Conservation (phyloP, 495 filamentous ascomycete species). For the Saxophila tyrrhenica region DNA sequence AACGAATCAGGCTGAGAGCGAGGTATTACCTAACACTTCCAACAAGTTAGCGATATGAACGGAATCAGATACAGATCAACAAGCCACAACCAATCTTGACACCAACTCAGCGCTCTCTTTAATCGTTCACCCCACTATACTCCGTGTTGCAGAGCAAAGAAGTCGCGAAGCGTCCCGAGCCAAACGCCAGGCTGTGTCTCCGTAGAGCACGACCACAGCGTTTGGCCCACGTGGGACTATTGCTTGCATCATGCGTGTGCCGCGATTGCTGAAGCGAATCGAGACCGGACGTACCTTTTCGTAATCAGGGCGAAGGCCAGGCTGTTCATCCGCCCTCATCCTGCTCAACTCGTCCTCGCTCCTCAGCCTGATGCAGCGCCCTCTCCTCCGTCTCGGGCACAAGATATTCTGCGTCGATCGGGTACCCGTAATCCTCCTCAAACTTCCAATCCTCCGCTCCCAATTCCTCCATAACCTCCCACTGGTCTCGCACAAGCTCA, state of each 20-base stretch:
- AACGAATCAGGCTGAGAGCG: too few species aligned
- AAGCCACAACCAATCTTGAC: too few species aligned
- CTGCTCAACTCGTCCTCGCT: neutral
- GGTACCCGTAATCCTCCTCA: conserved; percentile 8
- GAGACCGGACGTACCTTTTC: too few species aligned
- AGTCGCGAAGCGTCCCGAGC: neutral
- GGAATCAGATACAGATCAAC: too few species aligned
- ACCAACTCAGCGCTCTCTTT: neutral
- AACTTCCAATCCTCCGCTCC: conserved; percentile 7
- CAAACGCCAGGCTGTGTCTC: conserved; percentile 31
- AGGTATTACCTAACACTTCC: too few species aligned
- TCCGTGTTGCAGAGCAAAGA: neutral
- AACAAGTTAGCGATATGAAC: neutral
- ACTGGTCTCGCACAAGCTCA: conserved; percentile 8
- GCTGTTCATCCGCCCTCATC: too few species aligned
- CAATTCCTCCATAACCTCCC: conserved; percentile 8
- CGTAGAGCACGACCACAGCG: conserved; percentile 56
- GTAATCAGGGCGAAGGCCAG: too few species aligned
- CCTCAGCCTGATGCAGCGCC: conserved; percentile 10
- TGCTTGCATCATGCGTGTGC: conserved; percentile 2
- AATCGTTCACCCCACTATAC: neutral
- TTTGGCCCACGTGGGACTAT: conserved; percentile 74
- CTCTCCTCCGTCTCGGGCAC: conserved; percentile 5
- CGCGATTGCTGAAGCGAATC: too few species aligned
- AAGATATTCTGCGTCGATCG: neutral